phyloP scores from a whole-genome alignment of 176 grass and related monocot genomes.

The Areca catechu region DNA sequence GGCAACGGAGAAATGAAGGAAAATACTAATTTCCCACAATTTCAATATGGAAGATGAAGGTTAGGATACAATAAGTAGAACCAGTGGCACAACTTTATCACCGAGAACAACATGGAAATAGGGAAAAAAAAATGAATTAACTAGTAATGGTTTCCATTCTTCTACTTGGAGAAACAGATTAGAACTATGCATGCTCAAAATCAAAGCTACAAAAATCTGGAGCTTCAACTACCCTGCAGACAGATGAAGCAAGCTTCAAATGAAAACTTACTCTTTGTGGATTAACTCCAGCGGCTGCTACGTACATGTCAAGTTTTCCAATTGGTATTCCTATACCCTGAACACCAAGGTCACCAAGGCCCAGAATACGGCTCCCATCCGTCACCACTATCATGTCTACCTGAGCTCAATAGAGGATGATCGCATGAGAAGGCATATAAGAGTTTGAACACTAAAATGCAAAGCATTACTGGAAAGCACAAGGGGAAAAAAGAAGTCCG shows the following conservation, averaged over 20 bases:
- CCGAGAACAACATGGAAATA: too few species aligned
- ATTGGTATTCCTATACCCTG: slow-evolving; percentile 98
- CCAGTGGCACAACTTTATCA: too few species aligned
- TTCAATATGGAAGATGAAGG: not conserved
- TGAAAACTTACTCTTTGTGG: slow-evolving; percentile 61
- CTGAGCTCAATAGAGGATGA: slow-evolving; percentile 28
- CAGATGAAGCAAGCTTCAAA: not conserved
- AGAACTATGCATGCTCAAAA: too few species aligned
- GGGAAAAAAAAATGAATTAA: too few species aligned
- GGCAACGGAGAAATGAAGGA: not conserved
- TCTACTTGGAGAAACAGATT: too few species aligned
- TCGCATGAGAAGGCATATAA: not conserved
- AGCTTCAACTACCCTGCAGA: too few species aligned
- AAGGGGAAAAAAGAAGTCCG: too few species aligned
- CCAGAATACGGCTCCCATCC: slow-evolving; percentile 91
- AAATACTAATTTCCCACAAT: not conserved
- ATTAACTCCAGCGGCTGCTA: slow-evolving; percentile 94
- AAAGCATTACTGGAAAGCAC: too few species aligned
- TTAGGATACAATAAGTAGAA: not conserved
- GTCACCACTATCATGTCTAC: slow-evolving; percentile 96
- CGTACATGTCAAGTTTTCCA: slow-evolving; percentile 97
- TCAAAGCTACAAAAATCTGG: too few species aligned
- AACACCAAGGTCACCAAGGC: slow-evolving; percentile 97
- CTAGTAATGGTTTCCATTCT: too few species aligned
- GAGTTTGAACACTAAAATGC: not conserved